These are phyloP conservation scores for Kurtzmaniella quercitrusa DNA, from an alignment of 1,139 yeast species.

Conservation along the genomic window DNA sequence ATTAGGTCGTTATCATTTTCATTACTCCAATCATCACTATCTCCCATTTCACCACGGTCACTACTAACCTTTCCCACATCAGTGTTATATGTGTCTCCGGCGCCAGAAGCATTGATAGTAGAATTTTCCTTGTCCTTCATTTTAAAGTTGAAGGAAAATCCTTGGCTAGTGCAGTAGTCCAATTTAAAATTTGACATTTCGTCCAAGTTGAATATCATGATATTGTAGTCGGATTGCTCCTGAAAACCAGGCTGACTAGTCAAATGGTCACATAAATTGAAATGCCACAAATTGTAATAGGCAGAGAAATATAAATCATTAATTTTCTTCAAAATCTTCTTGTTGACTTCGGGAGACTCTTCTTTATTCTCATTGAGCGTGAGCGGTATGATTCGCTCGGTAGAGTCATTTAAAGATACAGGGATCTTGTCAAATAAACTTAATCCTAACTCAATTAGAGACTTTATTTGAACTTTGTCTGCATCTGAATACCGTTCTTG, in stretches of 20 bases:
- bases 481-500: conserved; percentile 14
- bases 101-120: neutral
- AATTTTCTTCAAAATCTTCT: conserved; percentile 27
- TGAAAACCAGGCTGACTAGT: conserved; percentile 11
- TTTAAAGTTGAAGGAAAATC: conserved; percentile 31
- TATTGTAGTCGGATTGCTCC: conserved; percentile 17
- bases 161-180: conserved; percentile 29
- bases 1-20: conserved; percentile 6
- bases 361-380: conserved; percentile 22
- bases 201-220: conserved; percentile 25
- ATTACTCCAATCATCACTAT: conserved; percentile 4
- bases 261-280: conserved; percentile 58
- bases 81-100: neutral
- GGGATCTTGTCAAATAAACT: conserved; percentile 65
- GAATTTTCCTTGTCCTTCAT: conserved; percentile 7
- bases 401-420: conserved; percentile 36
- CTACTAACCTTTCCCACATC: conserved; percentile 4
- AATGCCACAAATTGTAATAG: conserved; percentile 74
- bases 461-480: neutral
- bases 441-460: conserved; percentile 48
- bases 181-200: conserved; percentile 23
- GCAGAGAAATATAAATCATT: conserved; percentile 60
- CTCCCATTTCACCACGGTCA: neutral
- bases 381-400: conserved; percentile 41
- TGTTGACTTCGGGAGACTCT: conserved; percentile 14